Conservation (phyloP, 1,139 yeast genomes). For the Diutina catenulata region DNA sequence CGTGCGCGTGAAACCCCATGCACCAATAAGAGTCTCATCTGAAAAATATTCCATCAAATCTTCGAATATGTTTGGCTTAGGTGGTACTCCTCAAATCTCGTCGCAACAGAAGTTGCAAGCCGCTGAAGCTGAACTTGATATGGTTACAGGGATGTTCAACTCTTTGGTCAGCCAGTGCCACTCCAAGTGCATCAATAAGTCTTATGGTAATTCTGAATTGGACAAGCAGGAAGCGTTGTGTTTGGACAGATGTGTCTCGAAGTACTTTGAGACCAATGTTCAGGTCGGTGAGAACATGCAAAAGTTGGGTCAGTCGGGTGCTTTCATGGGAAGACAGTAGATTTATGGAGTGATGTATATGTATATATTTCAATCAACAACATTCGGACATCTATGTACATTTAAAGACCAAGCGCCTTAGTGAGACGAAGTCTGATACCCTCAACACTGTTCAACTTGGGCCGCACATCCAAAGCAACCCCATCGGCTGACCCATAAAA, state of each 20-base stretch:
- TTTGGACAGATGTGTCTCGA: conserved; percentile 94
- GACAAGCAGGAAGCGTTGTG: conserved; percentile 81
- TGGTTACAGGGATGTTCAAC: conserved; percentile 97
- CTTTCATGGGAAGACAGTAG: conserved; percentile 39
- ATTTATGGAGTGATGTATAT: not conserved
- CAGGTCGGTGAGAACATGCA: conserved; percentile 92
- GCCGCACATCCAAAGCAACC: conserved; percentile 81
- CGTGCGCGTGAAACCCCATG: no score
- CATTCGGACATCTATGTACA: no score
- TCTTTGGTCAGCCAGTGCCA: conserved; percentile 77
- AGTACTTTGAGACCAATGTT: conserved; percentile 91
- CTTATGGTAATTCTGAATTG: conserved; percentile 66
- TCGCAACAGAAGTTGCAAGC: conserved; percentile 62
- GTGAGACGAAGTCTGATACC: conserved; percentile 61
- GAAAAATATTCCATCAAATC: not conserved
- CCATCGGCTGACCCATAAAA: conserved; percentile 56
- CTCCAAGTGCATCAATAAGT: conserved; percentile 63
- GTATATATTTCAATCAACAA: not conserved
- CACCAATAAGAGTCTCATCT: conserved; percentile 5
- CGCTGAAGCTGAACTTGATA: conserved; percentile 88
- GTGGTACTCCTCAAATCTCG: conserved; percentile 58
- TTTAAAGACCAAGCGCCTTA: conserved; percentile 42
- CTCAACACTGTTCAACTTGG: conserved; percentile 71
- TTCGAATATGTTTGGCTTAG: conserved; percentile 63
- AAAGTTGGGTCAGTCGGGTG: conserved; percentile 51